phyloP scores from a whole-genome alignment of 805 yeast genomes.

The Wickerhamomyces hampshirensis region DNA sequence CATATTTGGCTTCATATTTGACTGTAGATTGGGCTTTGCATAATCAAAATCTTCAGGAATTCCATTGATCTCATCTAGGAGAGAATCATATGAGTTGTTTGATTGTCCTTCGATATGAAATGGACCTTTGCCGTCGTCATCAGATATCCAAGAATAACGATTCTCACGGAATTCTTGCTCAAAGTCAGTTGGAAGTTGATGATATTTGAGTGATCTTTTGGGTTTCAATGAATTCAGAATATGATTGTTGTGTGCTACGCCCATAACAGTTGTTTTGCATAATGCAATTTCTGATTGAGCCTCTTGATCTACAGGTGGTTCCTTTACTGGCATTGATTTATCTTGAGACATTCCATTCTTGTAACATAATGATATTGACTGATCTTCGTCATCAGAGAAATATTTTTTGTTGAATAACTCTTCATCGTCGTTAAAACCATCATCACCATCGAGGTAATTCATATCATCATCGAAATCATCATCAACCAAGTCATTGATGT shows the following conservation, averaged over 20 bases:
- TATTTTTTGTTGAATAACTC: slow-evolving; percentile 26
- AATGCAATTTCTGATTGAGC: too few species aligned
- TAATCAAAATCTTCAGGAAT: slow-evolving; percentile 40
- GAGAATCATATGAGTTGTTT: slow-evolving; percentile 31
- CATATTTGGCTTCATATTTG: slow-evolving; percentile 1
- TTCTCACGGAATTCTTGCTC: slow-evolving; percentile 30
- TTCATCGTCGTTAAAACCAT: slow-evolving; percentile 30
- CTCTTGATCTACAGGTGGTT: too few species aligned
- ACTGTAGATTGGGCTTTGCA: background rate
- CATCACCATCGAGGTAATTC: slow-evolving; percentile 34
- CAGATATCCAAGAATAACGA: slow-evolving; percentile 25
- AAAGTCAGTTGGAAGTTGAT: slow-evolving; percentile 31
- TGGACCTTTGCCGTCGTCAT: slow-evolving; percentile 18
- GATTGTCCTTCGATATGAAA: slow-evolving; percentile 8
- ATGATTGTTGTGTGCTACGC: background rate
- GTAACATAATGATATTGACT: background rate
- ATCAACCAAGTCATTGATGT: slow-evolving; percentile 32
- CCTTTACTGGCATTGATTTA: too few species aligned
- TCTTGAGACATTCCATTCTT: background rate
- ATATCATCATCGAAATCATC: slow-evolving; percentile 40
- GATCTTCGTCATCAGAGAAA: slow-evolving; percentile 23
- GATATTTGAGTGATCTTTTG: slow-evolving; percentile 29
- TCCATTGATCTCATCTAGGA: slow-evolving; percentile 46
- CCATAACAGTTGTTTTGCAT: background rate
- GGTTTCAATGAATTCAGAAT: slow-evolving; percentile 1